These are phyloP conservation scores for Hericium erinaceus DNA, from an alignment of 768 basidiomycete species.

Conservation along the genomic window DNA sequence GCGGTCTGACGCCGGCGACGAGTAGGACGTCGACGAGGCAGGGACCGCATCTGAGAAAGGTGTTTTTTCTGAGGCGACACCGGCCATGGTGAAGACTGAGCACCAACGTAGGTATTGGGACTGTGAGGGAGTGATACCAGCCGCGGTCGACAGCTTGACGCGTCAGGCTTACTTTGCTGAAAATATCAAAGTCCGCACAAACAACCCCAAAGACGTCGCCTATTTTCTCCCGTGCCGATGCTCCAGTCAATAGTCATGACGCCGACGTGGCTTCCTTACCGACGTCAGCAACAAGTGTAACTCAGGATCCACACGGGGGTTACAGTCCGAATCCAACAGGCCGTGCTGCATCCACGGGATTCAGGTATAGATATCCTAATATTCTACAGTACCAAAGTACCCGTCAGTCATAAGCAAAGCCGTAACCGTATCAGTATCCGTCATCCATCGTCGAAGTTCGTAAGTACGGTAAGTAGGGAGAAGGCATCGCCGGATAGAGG, in stretches of 20 bases:
- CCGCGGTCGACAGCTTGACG: not conserved
- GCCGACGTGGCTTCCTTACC: not conserved
- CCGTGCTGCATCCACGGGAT: not conserved
- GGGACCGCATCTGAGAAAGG: not conserved
- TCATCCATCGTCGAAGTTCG: conserved; percentile 14
- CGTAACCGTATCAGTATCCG: conserved; percentile 7
- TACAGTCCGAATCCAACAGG: not conserved
- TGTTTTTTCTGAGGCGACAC: conserved; percentile 5
- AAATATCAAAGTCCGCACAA: not conserved
- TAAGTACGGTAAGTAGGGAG: conserved; percentile 3
- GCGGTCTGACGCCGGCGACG: conserved; percentile 2
- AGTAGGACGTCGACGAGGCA: not conserved
- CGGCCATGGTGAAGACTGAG: conserved; percentile 6
- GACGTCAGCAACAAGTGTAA: not conserved
- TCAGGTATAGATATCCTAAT: not conserved
- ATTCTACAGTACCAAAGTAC: conserved; percentile 4
- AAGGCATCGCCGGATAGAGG: not conserved
- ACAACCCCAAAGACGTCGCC: not conserved
- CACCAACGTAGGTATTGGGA: too few relatives aligned
- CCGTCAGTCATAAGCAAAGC: conserved; percentile 1
- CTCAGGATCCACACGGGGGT: not conserved
- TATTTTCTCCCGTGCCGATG: not conserved
- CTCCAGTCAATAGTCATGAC: not conserved
- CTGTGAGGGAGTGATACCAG: not conserved
- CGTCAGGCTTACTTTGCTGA: not conserved